These are phyloP conservation scores for Cordia subcordata DNA, from an alignment of 257 asterid species.

Conservation along the genomic window DNA sequence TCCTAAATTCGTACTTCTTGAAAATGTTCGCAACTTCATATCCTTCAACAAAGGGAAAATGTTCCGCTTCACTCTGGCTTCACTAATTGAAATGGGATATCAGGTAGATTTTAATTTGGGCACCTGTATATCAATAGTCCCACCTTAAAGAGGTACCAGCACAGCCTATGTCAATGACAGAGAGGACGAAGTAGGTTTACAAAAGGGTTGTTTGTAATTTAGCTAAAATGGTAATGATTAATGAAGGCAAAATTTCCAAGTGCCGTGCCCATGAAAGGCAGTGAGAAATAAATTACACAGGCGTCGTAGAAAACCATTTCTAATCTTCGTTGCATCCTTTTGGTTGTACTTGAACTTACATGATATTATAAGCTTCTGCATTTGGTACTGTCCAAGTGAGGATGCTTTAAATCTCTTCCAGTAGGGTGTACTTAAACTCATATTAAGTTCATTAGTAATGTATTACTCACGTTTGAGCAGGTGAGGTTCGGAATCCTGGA, in stretches of 20 bases:
- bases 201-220: neutral
- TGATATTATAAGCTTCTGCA: neutral
- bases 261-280: no score
- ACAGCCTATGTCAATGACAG: no score
- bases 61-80: constrained; percentile 19
- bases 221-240: neutral
- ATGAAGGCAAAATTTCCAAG: no score
- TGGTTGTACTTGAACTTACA: neutral
- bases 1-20: constrained; percentile 22
- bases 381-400: neutral
- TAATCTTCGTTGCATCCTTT: no score
- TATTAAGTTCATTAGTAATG: neutral
- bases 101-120: constrained; percentile 9
- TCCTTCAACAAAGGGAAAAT: constrained; percentile 12
- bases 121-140: neutral
- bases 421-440: neutral
- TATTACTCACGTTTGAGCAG: constrained; percentile 1
- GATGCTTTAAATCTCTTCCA: neutral
- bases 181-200: neutral
- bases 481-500: constrained; percentile 25
- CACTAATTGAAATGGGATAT: constrained; percentile 24
- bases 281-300: no score
- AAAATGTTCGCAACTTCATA: constrained; percentile 22
- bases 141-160: no score
- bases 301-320: no score